phyloP scores from a whole-genome alignment of 1,284 basidiomycete genomes.

The Mycosarcoma maydis region DNA sequence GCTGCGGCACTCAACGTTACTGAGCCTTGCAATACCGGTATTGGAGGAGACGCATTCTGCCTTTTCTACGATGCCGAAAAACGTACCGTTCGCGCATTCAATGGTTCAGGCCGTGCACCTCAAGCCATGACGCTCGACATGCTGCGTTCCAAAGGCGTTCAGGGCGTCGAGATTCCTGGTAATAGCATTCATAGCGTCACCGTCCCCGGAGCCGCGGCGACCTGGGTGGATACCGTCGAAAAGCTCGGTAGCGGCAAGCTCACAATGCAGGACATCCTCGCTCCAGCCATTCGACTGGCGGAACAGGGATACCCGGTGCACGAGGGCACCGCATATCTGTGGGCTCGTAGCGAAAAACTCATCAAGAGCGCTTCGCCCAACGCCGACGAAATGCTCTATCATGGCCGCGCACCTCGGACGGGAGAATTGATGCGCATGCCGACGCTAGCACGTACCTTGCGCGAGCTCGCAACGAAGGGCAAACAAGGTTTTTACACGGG shows the following conservation, averaged over 20 bases:
- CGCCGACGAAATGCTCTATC: conserved; percentile 82
- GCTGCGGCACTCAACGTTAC: conserved; percentile 84
- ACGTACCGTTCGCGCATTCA: conserved; percentile 82
- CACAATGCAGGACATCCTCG: conserved; percentile 81
- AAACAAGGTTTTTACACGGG: conserved; percentile 93
- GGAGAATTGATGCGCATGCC: conserved; percentile 70
- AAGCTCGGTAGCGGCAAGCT: conserved; percentile 84
- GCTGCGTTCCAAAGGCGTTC: conserved; percentile 76
- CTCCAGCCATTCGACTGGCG: conserved; percentile 71
- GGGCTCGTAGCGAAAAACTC: conserved; percentile 78
- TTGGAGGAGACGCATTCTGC: conserved; percentile 84
- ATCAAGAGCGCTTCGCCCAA: conserved; percentile 84
- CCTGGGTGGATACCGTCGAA: conserved; percentile 89
- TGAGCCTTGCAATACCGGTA: conserved; percentile 68
- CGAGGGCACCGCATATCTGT: conserved; percentile 68
- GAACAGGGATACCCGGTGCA: conserved; percentile 63
- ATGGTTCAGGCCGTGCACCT: conserved; percentile 87
- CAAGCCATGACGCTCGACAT: conserved; percentile 76
- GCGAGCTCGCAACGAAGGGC: conserved; percentile 79
- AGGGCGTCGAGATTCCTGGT: conserved; percentile 70
- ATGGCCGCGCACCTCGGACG: conserved; percentile 74
- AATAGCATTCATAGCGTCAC: conserved; percentile 81
- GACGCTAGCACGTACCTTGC: conserved; percentile 84
- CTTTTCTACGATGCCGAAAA: conserved; percentile 86
- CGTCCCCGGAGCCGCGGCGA: conserved; percentile 90